Evolutionary conservation across 108 stramenopile species (phyloP).

Genomic region (Fragilaria radians): DNA sequence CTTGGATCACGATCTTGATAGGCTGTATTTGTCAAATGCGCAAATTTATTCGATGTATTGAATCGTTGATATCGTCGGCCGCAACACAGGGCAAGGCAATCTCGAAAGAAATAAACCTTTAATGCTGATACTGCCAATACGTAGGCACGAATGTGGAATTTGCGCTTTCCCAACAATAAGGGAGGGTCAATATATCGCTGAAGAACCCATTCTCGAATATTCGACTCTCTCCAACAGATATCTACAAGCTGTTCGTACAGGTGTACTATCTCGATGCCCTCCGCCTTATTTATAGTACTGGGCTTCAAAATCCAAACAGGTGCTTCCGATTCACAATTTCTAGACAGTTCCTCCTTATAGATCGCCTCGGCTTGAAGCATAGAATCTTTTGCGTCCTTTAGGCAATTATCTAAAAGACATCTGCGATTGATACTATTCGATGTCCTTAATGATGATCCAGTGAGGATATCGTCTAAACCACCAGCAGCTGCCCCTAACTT

Average conservation of each 20-base stretch:
- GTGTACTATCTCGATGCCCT: conserved; percentile 21
- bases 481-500: conserved; percentile 6
- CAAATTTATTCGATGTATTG: conserved; percentile 18
- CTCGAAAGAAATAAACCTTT: conserved; percentile 37
- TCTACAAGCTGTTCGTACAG: conserved; percentile 26
- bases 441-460: conserved; percentile 1
- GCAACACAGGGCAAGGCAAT: conserved; percentile 33
- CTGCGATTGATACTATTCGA: conserved; percentile 8
- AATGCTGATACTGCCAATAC: conserved; percentile 33
- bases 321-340: neutral
- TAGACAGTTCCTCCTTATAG: neutral
- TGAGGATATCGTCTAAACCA: neutral
- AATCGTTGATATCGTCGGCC: conserved; percentile 16
- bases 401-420: conserved; percentile 5
- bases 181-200: conserved; percentile 33
- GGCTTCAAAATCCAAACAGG: conserved; percentile 44
- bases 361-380: conserved; percentile 2
- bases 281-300: conserved; percentile 34
- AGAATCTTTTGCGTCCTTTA: conserved; percentile 2
- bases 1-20: conserved; percentile 29
- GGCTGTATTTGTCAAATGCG: conserved; percentile 69
- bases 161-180: conserved; percentile 32
- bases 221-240: conserved; percentile 7
- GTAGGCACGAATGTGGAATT: conserved; percentile 67
- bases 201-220: conserved; percentile 42